Conservation (phyloP, 1,139 yeast genomes). For the Yamadazyma sp. region DNA sequence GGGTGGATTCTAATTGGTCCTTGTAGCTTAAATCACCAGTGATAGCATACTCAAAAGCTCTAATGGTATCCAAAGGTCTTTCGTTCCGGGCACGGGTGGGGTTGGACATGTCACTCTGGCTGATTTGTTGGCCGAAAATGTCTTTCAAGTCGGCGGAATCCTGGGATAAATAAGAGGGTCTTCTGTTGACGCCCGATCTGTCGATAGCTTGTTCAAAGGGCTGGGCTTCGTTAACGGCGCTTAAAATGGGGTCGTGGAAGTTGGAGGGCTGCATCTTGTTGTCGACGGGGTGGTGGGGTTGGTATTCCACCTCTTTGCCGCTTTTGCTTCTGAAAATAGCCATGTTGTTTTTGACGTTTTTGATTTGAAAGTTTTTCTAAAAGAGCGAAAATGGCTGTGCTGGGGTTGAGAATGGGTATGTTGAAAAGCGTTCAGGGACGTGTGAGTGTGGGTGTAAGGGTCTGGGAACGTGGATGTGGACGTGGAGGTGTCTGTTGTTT, state of each 20-base stretch:
- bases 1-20: slow-evolving; percentile 75
- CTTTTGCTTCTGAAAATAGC: slow-evolving; percentile 40
- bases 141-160: slow-evolving; percentile 59
- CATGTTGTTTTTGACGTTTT: slow-evolving; percentile 4
- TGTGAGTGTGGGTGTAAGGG: no score
- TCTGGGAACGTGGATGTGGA: no score
- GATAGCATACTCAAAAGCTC: slow-evolving; percentile 88
- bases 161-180: slow-evolving; percentile 41
- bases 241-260: slow-evolving; percentile 84
- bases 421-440: no score
- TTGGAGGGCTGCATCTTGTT: slow-evolving; percentile 56
- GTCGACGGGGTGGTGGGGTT: slow-evolving; percentile 24
- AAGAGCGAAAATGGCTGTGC: no score
- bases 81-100: slow-evolving; percentile 92
- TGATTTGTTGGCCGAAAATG: slow-evolving; percentile 78
- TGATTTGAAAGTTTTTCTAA: background rate
- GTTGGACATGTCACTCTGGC: slow-evolving; percentile 79
- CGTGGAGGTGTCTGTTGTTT: no score
- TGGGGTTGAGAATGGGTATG: no score
- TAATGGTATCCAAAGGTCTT: slow-evolving; percentile 91
- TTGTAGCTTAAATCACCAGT: slow-evolving; percentile 80
- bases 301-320: slow-evolving; percentile 32
- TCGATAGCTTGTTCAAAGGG: slow-evolving; percentile 84
- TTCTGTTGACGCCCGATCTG: slow-evolving; percentile 24
- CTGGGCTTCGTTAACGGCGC: slow-evolving; percentile 92